phyloP scores from a whole-genome alignment of 208 protist genomes.

The Wallacemonas collosoma region DNA sequence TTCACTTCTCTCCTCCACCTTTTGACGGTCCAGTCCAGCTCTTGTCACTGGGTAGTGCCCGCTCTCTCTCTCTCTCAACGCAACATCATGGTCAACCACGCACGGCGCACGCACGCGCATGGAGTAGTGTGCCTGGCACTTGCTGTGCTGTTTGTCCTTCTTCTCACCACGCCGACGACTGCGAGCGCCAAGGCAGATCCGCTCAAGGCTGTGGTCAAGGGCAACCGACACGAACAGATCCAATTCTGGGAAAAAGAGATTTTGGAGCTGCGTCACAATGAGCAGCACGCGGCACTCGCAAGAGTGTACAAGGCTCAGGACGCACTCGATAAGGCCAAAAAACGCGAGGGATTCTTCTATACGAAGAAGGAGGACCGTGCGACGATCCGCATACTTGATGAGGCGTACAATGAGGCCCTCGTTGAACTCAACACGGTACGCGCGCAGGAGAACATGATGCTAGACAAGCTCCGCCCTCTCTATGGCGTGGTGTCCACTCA shows the following conservation, averaged over 20 bases:
- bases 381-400: slow-evolving; percentile 75
- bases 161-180: background rate
- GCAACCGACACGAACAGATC: slow-evolving; percentile 63
- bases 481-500: slow-evolving; percentile 80
- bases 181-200: slow-evolving; percentile 8
- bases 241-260: slow-evolving; percentile 64
- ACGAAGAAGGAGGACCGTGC: slow-evolving; percentile 56
- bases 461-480: slow-evolving; percentile 83
- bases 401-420: slow-evolving; percentile 50
- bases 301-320: slow-evolving; percentile 46
- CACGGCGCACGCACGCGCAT: background rate
- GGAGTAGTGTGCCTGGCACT: background rate
- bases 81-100: background rate
- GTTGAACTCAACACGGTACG: slow-evolving; percentile 53
- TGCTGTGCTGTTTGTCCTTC: background rate
- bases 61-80: background rate
- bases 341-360: slow-evolving; percentile 72
- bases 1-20: no score
- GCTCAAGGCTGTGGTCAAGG: slow-evolving; percentile 32
- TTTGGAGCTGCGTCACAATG: slow-evolving; percentile 33
- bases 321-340: slow-evolving; percentile 48
- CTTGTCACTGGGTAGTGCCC: background rate
- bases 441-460: slow-evolving; percentile 65
- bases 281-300: slow-evolving; percentile 34
- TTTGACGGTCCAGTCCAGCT: background rate